phyloP scores from a whole-genome alignment of 768 basidiomycete species.

The Exsudoporus frostii region DNA sequence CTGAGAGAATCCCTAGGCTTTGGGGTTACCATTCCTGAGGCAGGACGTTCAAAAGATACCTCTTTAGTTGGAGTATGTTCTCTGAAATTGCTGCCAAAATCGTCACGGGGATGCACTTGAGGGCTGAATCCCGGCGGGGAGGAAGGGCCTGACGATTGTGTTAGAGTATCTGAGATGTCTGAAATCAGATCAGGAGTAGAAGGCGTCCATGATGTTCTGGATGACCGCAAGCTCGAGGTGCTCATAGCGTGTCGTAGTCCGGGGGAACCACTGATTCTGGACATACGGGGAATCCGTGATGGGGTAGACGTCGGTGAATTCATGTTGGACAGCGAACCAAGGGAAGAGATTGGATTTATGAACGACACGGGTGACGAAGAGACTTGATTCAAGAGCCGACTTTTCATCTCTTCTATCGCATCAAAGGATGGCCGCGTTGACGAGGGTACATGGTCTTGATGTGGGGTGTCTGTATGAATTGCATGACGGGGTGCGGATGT shows the following conservation, averaged over 20 bases:
- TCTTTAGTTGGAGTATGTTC: conserved; percentile 3
- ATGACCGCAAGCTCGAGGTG: conserved; percentile 27
- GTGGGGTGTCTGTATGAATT: conserved; percentile 9
- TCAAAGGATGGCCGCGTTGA: conserved; percentile 38
- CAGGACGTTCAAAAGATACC: conserved; percentile 8
- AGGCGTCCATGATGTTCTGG: conserved; percentile 35
- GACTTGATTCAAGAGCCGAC: conserved; percentile 43
- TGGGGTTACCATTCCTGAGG: conserved; percentile 28
- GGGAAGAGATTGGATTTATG: conserved; percentile 16
- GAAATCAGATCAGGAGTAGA: conserved; percentile 58
- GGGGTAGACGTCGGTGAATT: conserved; percentile 11
- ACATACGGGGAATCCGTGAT: conserved; percentile 32
- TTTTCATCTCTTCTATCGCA: conserved; percentile 64
- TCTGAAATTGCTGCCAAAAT: conserved; percentile 8
- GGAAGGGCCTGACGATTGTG: conserved; percentile 51
- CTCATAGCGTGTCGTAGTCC: conserved; percentile 26
- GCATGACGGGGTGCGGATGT: conserved; percentile 8
- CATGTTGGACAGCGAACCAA: conserved; percentile 8
- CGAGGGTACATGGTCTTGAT: conserved; percentile 7
- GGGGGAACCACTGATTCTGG: conserved; percentile 24
- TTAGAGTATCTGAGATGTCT: conserved; percentile 58
- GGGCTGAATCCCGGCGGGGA: conserved; percentile 46
- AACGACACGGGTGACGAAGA: conserved; percentile 24
- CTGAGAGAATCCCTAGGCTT: conserved; percentile 24
- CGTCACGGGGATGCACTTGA: conserved; percentile 17